Conservation (phyloP, 257 asterid species). For the Nicotiana obtusifolia region DNA sequence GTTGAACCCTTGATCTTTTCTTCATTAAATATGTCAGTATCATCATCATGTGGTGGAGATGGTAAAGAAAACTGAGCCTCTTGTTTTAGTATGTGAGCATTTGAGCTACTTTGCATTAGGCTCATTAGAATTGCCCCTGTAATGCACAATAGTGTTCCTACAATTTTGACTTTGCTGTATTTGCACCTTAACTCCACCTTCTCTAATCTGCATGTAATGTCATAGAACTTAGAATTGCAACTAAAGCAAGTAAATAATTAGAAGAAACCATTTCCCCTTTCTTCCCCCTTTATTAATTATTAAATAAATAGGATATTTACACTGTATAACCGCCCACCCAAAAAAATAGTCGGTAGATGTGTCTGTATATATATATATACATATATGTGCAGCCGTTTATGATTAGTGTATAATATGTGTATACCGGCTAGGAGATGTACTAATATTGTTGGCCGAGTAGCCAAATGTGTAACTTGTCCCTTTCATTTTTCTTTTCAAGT, state of each 20-base stretch:
- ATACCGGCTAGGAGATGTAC: no score
- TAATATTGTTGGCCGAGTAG: no score
- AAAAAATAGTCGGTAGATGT: no score
- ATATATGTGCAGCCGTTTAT: no score
- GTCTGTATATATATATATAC: no score
- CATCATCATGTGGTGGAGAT: conserved; percentile 10
- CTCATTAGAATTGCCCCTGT: conserved; percentile 69
- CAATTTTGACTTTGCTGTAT: conserved; percentile 65
- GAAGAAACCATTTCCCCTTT: background rate
- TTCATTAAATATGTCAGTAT: conserved; percentile 22
- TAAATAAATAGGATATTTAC: no score
- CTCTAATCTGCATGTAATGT: conserved; percentile 50
- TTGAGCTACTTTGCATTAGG: conserved; percentile 48
- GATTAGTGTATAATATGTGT: no score
- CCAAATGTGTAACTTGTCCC: no score
- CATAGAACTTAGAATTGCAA: background rate
- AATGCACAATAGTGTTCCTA: conserved; percentile 68
- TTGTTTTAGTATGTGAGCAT: background rate
- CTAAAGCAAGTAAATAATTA: background rate
- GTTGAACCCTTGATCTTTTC: conserved; percentile 48
- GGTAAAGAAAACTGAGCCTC: conserved; percentile 4
- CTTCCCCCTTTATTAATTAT: no score
- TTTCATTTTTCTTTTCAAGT: no score
- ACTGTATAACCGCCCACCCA: no score
- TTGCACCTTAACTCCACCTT: conserved; percentile 54